These are phyloP conservation scores for Sporisorium sorghi DNA, from an alignment of 1,284 basidiomycete genomes.

Conservation along the genomic window DNA sequence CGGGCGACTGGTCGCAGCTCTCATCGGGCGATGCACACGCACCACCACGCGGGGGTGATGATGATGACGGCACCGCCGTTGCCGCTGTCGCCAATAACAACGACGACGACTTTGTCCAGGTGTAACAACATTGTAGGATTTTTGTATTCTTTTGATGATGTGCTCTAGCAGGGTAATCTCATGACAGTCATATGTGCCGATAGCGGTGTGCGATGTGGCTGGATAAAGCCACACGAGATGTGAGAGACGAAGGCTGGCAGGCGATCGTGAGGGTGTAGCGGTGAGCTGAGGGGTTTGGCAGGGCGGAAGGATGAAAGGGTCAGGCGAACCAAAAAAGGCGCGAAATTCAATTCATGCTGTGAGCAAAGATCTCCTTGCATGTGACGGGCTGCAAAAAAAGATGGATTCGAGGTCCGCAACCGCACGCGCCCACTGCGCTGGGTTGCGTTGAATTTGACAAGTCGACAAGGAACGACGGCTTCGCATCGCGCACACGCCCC, in stretches of 20 bases:
- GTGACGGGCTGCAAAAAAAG: no score
- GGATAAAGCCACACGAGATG: no score
- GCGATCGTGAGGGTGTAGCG: no score
- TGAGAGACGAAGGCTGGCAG: no score
- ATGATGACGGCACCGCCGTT: neutral
- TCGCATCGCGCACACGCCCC: neutral
- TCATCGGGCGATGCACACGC: neutral
- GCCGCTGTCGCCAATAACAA: no score
- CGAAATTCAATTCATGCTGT: neutral
- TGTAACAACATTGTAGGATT: no score
- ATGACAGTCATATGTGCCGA: neutral
- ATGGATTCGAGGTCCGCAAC: conserved; percentile 1
- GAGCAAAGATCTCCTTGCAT: neutral
- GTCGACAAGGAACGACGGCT: neutral
- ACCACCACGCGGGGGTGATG: conserved; percentile 8
- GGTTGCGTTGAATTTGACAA: neutral
- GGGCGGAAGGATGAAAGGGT: neutral
- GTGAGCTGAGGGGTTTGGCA: neutral
- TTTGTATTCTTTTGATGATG: neutral
- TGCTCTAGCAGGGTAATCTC: no score
- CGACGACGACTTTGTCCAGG: conserved; percentile 43
- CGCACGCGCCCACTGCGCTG: no score
- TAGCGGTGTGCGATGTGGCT: no score
- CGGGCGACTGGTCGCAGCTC: conserved; percentile 50
- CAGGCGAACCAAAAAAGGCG: neutral